Evolutionary conservation across 192 early-diverging fungal species (phyloP), one percentile per base, ranked within the genome.

Genomic region (Coemansia sp.): DNA sequence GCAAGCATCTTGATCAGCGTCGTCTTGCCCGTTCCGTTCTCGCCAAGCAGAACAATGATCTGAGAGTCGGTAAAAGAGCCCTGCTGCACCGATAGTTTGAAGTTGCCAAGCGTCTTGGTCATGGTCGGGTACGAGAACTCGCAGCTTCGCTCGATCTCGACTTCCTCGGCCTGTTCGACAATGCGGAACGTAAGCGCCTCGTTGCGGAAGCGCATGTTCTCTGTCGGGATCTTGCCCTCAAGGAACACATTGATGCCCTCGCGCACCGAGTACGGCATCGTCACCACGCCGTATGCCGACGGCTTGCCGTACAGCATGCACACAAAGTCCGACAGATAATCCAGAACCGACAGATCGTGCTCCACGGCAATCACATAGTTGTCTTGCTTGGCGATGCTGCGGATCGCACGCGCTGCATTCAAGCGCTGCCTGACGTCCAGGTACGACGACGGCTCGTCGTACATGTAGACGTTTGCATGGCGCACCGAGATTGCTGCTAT

Each of bases 161-260:
- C 66, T 48, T 96, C 94, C 58, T 94, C 90, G 8, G 93, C 92
- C 57, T 89, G 90, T 80, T 97, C 96, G n/a, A 89, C 91, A 23
- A 98, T 75, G 57, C 88, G 87, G 91, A 98, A 98, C 28, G 91
- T 89, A 72, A 98, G 88, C 62, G 88, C 88, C 79, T 95, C 96
- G 45, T 97, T 90, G 85, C 95, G 92, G 92, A 98, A 97, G 70
- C 96, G 92, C 86, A 98, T 86, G 89, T 98, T 98, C 77, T 98
- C 95, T 13, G 96, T 97, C 64, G 94, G 96, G 31, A 98, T 92
- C 77, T 87, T 92, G 70, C 96, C 96, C 63, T 94, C 94, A 75
- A 97, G 85, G 89, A 98, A 98, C 63, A 97, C 92, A 78, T 98
- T 98, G 87, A 98, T 97, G 72, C 95, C 96, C 85, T 98, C 96